A percentile compares a stretch with the other conserved stretches of the same genome.
Evolutionary conservation across 257 asterid species (phyloP).

Genomic region (Plantago major): DNA sequence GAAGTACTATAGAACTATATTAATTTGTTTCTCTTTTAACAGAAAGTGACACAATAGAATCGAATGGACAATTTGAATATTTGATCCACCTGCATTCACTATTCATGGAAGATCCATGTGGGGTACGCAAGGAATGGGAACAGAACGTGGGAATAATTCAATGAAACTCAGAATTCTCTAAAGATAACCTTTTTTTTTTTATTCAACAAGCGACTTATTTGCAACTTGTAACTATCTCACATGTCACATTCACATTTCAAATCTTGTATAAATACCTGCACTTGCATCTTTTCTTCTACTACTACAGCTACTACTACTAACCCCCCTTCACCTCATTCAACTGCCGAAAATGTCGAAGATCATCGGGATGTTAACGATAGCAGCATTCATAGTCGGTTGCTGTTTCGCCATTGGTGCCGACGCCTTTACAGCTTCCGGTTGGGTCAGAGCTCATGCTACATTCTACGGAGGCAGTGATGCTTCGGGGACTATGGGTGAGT

Average conservation of each 20-base stretch:
- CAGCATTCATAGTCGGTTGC: slow-evolving; percentile 14
- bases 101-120: slow-evolving; percentile 45
- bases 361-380: neutral
- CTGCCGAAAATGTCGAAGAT: slow-evolving; percentile 22
- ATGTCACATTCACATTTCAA: slow-evolving; percentile 19
- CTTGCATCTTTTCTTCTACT: slow-evolving; percentile 1
- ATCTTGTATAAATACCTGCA: slow-evolving; percentile 25
- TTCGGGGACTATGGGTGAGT: slow-evolving; percentile 58
- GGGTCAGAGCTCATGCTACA: slow-evolving; percentile 50
- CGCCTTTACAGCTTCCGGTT: slow-evolving; percentile 40
- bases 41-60: too few relatives aligned
- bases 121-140: slow-evolving; percentile 23
- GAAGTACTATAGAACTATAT: too few relatives aligned
- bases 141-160: slow-evolving; percentile 53
- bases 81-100: neutral
- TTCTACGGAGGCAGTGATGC: slow-evolving; percentile 60
- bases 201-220: neutral
- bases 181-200: slow-evolving; percentile 11
- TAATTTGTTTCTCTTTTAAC: too few relatives aligned
- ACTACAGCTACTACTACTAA: neutral
- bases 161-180: slow-evolving; percentile 17
- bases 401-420: slow-evolving; percentile 23
- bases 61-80: too few relatives aligned
- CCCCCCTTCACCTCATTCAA: neutral
- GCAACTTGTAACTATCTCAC: slow-evolving; percentile 22